These are phyloP conservation scores for Nannizziopsis barbatae DNA, from an alignment of 2,329 filamentous ascomycete genomes.

Conservation along the genomic window DNA sequence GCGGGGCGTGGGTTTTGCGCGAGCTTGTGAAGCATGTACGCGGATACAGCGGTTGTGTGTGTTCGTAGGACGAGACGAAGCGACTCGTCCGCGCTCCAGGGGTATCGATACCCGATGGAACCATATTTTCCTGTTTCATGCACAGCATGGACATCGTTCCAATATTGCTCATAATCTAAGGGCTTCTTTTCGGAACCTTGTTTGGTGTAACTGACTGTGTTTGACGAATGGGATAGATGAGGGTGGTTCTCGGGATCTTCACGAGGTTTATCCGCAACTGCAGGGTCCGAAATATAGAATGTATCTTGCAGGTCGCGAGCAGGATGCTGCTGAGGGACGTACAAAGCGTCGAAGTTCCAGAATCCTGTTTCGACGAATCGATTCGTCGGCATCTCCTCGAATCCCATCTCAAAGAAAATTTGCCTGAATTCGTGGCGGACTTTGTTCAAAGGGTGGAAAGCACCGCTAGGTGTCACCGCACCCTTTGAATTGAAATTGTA, in stretches of 20 bases:
- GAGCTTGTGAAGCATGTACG: conserved; percentile 81
- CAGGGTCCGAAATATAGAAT: conserved; percentile 92
- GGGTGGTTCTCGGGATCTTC: conserved; percentile 41
- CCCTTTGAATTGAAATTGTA: conserved; percentile 67
- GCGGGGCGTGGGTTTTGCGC: conserved; percentile 72
- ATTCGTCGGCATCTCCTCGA: conserved; percentile 94
- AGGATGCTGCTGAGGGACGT: conserved; percentile 94
- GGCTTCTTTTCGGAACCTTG: conserved; percentile 35
- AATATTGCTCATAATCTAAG: conserved; percentile 71
- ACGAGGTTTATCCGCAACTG: conserved; percentile 56
- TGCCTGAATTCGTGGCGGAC: conserved; percentile 90
- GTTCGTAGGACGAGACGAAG: conserved; percentile 81
- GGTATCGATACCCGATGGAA: conserved; percentile 92
- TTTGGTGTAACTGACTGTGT: conserved; percentile 34
- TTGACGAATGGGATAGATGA: conserved; percentile 25
- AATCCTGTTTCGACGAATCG: conserved; percentile 92
- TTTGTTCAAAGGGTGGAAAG: conserved; percentile 63
- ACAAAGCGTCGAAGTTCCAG: conserved; percentile 98
- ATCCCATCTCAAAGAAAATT: conserved; percentile 99
- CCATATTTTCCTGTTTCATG: conserved; percentile 88
- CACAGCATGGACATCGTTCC: conserved; percentile 73
- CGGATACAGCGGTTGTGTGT: conserved; percentile 86
- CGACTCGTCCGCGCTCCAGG: conserved; percentile 80
- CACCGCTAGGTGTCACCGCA: conserved; percentile 38
- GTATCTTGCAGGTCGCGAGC: conserved; percentile 96